Percentiles rank a stretch among this genome's conserved stretches.
Conservation (phyloP, 352 stramenopile genomes). For the Globisporangium nodosum region DNA sequence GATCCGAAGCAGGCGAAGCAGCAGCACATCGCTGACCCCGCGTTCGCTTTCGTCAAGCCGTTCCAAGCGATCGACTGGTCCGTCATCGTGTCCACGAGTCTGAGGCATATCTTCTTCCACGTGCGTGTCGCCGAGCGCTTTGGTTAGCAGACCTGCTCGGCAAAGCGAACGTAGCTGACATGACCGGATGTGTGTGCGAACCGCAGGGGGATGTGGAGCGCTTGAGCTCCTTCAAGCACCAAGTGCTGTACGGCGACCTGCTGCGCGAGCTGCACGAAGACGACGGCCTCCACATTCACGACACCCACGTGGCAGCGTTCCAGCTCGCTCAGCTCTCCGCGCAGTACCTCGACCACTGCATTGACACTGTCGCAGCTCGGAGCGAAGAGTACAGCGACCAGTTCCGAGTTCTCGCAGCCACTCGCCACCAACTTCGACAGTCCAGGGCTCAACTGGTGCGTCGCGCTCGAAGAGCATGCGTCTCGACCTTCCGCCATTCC, state of each 20-base stretch:
- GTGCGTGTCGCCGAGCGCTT: conserved; percentile 12
- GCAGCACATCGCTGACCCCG: conserved; percentile 31
- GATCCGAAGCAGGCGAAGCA: neutral
- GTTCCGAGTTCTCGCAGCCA: conserved; percentile 16
- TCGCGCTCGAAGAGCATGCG: no score
- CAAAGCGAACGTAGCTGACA: neutral
- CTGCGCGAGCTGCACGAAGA: conserved; percentile 40
- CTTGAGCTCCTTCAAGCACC: conserved; percentile 42
- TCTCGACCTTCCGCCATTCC: neutral
- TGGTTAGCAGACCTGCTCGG: neutral
- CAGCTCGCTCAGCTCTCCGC: conserved; percentile 49
- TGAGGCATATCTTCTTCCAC: conserved; percentile 62
- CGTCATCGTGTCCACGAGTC: conserved; percentile 38
- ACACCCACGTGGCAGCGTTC: conserved; percentile 44
- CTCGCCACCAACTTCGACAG: conserved; percentile 12
- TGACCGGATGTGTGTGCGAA: neutral
- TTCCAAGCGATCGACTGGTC: conserved; percentile 54
- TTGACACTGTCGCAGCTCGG: conserved; percentile 30
- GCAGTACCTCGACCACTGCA: conserved; percentile 67
- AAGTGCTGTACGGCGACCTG: conserved; percentile 54
- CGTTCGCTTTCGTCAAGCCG: conserved; percentile 50
- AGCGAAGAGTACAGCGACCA: conserved; percentile 37
- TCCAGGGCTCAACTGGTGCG: conserved; percentile 24
- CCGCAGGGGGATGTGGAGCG: conserved; percentile 42
- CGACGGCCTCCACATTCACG: conserved; percentile 43